Percentiles rank a stretch among this genome's conserved stretches.
Conservation (phyloP, 139 green algal genomes). For the Chlamydomonas asymmetrica region DNA sequence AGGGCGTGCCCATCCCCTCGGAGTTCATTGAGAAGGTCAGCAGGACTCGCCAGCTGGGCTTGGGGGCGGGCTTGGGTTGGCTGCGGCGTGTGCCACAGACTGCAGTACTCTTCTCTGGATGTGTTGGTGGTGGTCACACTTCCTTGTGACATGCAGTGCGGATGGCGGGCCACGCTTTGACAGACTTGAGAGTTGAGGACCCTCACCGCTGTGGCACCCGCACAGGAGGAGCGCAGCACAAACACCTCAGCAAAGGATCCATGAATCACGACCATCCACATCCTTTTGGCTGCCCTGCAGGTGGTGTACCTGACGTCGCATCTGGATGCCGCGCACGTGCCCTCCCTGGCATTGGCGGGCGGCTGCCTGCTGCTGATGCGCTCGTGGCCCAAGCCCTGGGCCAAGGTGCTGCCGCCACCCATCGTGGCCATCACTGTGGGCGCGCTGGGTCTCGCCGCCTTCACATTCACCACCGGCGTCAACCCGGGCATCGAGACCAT, state of each 20-base stretch:
- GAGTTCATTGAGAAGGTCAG: slow-evolving; percentile 44
- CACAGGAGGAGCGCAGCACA: too few relatives aligned
- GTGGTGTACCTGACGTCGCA: slow-evolving; percentile 4
- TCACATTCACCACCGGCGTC: background rate
- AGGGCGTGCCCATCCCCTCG: slow-evolving; percentile 21
- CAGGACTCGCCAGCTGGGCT: too few relatives aligned
- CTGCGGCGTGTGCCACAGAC: too few relatives aligned
- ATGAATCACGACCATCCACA: too few relatives aligned
- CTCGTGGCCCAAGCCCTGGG: slow-evolving; percentile 35
- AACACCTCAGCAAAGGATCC: too few relatives aligned
- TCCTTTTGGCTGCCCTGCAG: slow-evolving; percentile 1
- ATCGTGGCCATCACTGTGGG: slow-evolving; percentile 28
- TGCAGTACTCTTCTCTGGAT: too few relatives aligned
- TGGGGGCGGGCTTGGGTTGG: too few relatives aligned
- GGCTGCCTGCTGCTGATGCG: slow-evolving; percentile 25
- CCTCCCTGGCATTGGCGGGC: slow-evolving; percentile 24
- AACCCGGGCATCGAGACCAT: slow-evolving; percentile 38
- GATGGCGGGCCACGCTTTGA: too few relatives aligned
- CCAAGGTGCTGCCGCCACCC: slow-evolving; percentile 23
- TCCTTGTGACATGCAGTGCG: too few relatives aligned
- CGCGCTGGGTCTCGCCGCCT: slow-evolving; percentile 10
- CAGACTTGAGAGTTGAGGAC: too few relatives aligned
- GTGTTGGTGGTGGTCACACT: too few relatives aligned
- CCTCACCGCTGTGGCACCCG: too few relatives aligned
- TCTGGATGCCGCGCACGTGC: slow-evolving; percentile 22